Evolutionary conservation across 1,139 yeast genomes (phyloP).

Genomic region (Kurtzmaniella quercitrusa): DNA sequence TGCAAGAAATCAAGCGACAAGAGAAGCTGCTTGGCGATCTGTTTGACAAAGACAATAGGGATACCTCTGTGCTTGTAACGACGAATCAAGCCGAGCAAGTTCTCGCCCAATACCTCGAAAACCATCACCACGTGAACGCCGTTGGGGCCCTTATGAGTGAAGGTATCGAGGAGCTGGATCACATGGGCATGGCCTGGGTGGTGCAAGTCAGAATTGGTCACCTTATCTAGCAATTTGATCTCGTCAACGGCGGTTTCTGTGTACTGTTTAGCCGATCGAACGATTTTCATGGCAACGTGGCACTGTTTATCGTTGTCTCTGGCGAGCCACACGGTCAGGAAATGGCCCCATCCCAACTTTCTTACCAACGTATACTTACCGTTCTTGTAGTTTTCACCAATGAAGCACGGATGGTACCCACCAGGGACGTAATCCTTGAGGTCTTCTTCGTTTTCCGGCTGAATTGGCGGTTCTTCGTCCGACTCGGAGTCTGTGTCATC

Average conservation of each 20-base stretch:
- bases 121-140: conserved; percentile 84
- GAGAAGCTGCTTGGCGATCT: conserved; percentile 72
- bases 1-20: conserved; percentile 78
- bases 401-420: conserved; percentile 81
- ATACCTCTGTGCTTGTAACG: conserved; percentile 69
- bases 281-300: conserved; percentile 83
- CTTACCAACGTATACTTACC: conserved; percentile 62
- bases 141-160: conserved; percentile 66
- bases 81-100: conserved; percentile 64
- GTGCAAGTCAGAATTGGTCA: conserved; percentile 36
- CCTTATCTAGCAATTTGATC: conserved; percentile 55
- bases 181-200: conserved; percentile 72
- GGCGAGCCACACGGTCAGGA: conserved; percentile 49
- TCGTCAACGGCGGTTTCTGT: conserved; percentile 88
- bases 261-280: conserved; percentile 69
- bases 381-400: conserved; percentile 68
- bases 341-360: conserved; percentile 60
- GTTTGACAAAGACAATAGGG: conserved; percentile 71
- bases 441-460: conserved; percentile 60
- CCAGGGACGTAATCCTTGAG: conserved; percentile 71
- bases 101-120: conserved; percentile 84
- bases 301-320: conserved; percentile 50
- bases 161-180: conserved; percentile 61
- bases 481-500: conserved; percentile 8
- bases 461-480: conserved; percentile 29